Evolutionary conservation across 1,284 basidiomycete genomes (phyloP).

Genomic region (Ceratobasidium papillatum): DNA sequence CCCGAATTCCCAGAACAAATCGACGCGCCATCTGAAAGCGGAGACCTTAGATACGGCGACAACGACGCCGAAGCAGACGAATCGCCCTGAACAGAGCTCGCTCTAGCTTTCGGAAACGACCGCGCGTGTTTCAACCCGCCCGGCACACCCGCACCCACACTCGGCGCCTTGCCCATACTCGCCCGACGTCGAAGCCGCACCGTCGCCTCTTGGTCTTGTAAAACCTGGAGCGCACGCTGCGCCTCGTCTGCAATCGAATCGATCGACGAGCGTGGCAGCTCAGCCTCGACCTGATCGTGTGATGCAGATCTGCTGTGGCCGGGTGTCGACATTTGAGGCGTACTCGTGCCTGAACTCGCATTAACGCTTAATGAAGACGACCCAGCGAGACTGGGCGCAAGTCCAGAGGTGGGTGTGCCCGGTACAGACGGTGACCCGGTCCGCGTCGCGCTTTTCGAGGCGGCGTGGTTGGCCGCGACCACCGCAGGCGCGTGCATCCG

Average conservation of each 20-base stretch:
- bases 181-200: conserved; percentile 3
- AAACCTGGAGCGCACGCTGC: conserved; percentile 51
- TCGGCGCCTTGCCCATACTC: conserved; percentile 4
- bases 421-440: conserved; percentile 10
- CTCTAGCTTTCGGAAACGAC: conserved; percentile 22
- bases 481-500: conserved; percentile 71
- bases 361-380: conserved; percentile 6
- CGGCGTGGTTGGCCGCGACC: conserved; percentile 54
- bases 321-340: conserved; percentile 55
- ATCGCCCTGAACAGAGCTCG: conserved; percentile 13
- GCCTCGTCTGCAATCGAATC: conserved; percentile 86
- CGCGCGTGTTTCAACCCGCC: conserved; percentile 34
- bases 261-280: conserved; percentile 72
- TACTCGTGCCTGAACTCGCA: conserved; percentile 1
- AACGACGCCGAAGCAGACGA: not conserved
- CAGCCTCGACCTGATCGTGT: conserved; percentile 54
- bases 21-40: conserved; percentile 32
- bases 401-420: conserved; percentile 51
- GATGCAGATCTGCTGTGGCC: conserved; percentile 59
- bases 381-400: conserved; percentile 30
- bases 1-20: conserved; percentile 35
- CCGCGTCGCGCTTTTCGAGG: conserved; percentile 46
- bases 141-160: conserved; percentile 47
- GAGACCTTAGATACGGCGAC: conserved; percentile 19
- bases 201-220: conserved; percentile 12